Evolutionary conservation across 2,329 filamentous ascomycete genomes (phyloP).

Genomic region (Aspergillus sp.): DNA sequence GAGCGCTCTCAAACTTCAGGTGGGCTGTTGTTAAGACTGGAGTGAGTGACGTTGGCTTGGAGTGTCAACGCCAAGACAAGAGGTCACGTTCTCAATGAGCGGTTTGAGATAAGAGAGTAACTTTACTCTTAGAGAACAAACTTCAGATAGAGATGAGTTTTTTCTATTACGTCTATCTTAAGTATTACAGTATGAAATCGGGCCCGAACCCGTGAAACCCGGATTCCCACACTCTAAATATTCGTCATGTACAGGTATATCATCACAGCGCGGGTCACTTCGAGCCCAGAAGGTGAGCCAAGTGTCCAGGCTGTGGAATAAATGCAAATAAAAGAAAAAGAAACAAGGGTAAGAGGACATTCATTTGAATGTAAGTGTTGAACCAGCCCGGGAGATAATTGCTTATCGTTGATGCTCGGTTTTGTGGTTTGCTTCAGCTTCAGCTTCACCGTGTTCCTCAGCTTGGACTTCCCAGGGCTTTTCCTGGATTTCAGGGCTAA

Average conservation of each 20-base stretch:
- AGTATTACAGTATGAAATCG: conserved; percentile 5
- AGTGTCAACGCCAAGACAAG: neutral
- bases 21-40: neutral
- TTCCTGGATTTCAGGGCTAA: conserved; percentile 45
- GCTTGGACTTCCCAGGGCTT: conserved; percentile 51
- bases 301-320: neutral
- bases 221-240: neutral
- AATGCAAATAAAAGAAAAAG: conserved; percentile 7
- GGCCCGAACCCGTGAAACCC: neutral
- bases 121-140: neutral
- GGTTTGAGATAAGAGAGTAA: too few species aligned
- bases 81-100: conserved; percentile 4
- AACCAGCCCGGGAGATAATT: neutral
- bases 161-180: conserved; percentile 18
- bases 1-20: neutral
- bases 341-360: conserved; percentile 3
- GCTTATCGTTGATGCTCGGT: conserved; percentile 8
- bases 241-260: conserved; percentile 15
- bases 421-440: conserved; percentile 17
- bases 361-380: neutral
- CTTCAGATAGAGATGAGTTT: conserved; percentile 14
- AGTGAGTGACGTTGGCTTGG: neutral
- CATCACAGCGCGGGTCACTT: neutral
- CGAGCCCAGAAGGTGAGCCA: neutral
- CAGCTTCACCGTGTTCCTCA: conserved; percentile 36